phyloP scores from a whole-genome alignment of 352 stramenopile species.

The Aphanomyces cochlioides region DNA sequence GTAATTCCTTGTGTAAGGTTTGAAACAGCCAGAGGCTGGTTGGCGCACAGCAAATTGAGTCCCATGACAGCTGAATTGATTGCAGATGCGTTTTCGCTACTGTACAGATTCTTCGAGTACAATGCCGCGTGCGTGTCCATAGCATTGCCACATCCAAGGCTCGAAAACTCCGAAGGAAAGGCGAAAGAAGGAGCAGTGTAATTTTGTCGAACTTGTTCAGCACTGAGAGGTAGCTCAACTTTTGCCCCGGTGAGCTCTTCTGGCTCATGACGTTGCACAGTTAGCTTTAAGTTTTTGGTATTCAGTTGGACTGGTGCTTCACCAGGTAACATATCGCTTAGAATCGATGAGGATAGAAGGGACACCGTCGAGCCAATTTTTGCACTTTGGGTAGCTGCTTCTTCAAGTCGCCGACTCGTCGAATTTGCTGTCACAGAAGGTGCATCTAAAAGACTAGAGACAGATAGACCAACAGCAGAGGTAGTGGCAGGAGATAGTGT shows the following conservation, averaged over 20 bases:
- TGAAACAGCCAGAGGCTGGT: neutral
- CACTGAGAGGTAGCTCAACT: neutral
- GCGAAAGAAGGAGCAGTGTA: constrained; percentile 12
- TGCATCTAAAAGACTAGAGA: constrained; percentile 10
- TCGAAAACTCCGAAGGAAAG: constrained; percentile 3
- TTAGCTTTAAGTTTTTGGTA: constrained; percentile 23
- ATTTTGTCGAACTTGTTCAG: constrained; percentile 1
- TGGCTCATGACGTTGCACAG: constrained; percentile 3
- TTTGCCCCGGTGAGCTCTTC: neutral
- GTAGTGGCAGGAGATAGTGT: neutral
- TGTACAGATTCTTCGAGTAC: constrained; percentile 13
- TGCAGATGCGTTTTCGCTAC: neutral
- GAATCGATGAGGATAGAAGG: constrained; percentile 9
- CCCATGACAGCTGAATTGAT: constrained; percentile 14
- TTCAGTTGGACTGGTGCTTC: constrained; percentile 14
- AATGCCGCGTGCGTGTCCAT: constrained; percentile 4
- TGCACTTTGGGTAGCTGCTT: neutral
- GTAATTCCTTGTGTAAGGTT: neutral
- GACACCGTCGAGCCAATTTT: neutral
- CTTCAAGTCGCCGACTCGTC: neutral
- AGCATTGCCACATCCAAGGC: neutral
- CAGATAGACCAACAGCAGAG: neutral
- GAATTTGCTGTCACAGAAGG: neutral
- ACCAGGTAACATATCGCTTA: constrained; percentile 2
- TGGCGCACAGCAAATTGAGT: neutral